These are phyloP conservation scores for Nakazawaea ambrosiae DNA, from an alignment of 805 yeast genomes.

Conservation along the genomic window DNA sequence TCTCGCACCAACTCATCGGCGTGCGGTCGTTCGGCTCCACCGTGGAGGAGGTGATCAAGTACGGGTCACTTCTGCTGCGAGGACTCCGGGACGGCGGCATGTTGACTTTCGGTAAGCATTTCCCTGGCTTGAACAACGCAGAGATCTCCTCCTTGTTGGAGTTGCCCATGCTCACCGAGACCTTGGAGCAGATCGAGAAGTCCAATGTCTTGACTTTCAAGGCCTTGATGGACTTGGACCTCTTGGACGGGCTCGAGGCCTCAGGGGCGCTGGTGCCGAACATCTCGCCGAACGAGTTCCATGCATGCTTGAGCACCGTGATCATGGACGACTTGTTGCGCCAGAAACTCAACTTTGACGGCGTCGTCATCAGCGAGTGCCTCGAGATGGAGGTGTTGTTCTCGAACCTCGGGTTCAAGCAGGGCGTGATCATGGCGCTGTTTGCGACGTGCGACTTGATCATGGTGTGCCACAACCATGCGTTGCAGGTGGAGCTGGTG, in stretches of 20 bases:
- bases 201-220: conserved; percentile 46
- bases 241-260: conserved; percentile 49
- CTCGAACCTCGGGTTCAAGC: conserved; percentile 60
- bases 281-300: conserved; percentile 52
- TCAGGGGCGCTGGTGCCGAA: conserved; percentile 63
- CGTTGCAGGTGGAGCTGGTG: conserved; percentile 50
- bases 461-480: conserved; percentile 51
- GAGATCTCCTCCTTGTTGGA: conserved; percentile 50
- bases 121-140: conserved; percentile 62
- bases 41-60: conserved; percentile 50
- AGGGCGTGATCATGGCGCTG: conserved; percentile 56
- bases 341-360: conserved; percentile 43
- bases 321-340: conserved; percentile 44
- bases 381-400: conserved; percentile 56
- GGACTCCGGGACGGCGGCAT: conserved; percentile 51
- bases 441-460: conserved; percentile 61
- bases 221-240: conserved; percentile 31
- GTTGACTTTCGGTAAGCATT: conserved; percentile 52
- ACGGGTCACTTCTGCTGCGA: conserved; percentile 42
- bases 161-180: conserved; percentile 51
- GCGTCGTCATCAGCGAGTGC: conserved; percentile 54
- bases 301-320: conserved; percentile 53
- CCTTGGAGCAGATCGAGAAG: conserved; percentile 42
- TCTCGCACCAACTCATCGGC: conserved; percentile 50
- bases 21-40: conserved; percentile 57